Conservation (phyloP, 495 filamentous ascomycete species). For the Penicillium angulare region DNA sequence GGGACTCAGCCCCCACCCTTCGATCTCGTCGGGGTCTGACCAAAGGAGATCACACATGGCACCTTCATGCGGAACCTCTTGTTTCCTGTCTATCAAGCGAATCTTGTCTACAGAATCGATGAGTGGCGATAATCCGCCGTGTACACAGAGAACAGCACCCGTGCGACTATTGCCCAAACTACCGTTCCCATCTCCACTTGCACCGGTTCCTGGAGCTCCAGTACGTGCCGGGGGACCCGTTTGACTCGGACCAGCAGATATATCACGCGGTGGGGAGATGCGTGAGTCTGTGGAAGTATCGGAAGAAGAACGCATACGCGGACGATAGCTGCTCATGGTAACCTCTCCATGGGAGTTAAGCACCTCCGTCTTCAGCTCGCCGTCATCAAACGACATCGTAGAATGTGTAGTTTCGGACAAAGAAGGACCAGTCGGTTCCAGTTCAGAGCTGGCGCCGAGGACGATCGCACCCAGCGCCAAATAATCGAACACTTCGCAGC, state of each 20-base stretch:
- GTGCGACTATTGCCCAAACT: constrained; percentile 55
- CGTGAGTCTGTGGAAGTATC: constrained; percentile 34
- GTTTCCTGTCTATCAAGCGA: constrained; percentile 89
- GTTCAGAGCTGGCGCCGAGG: constrained; percentile 76
- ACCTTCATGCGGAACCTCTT: constrained; percentile 97
- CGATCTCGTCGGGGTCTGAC: constrained; percentile 98
- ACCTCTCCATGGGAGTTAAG: constrained; percentile 77
- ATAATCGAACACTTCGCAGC: constrained; percentile 98
- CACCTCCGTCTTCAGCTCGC: constrained; percentile 90
- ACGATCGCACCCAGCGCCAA: constrained; percentile 93
- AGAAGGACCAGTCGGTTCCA: constrained; percentile 48
- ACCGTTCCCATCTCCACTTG: constrained; percentile 63
- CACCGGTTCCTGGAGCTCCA: constrained; percentile 77
- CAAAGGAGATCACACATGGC: constrained; percentile 98
- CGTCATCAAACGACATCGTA: constrained; percentile 50
- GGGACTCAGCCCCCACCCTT: constrained; percentile 94
- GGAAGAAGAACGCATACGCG: constrained; percentile 33
- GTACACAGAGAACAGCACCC: constrained; percentile 91
- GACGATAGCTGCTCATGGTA: constrained; percentile 66
- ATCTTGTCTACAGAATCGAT: constrained; percentile 97
- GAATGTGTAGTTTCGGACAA: constrained; percentile 48
- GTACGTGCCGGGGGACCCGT: constrained; percentile 40
- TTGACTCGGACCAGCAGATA: constrained; percentile 42
- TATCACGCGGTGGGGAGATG: constrained; percentile 45
- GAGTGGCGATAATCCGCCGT: constrained; percentile 87